Percentiles rank a stretch among this genome's conserved stretches.
These are phyloP conservation scores for Aspergillus persii DNA, from an alignment of 2,329 filamentous ascomycete species.

Conservation along the genomic window DNA sequence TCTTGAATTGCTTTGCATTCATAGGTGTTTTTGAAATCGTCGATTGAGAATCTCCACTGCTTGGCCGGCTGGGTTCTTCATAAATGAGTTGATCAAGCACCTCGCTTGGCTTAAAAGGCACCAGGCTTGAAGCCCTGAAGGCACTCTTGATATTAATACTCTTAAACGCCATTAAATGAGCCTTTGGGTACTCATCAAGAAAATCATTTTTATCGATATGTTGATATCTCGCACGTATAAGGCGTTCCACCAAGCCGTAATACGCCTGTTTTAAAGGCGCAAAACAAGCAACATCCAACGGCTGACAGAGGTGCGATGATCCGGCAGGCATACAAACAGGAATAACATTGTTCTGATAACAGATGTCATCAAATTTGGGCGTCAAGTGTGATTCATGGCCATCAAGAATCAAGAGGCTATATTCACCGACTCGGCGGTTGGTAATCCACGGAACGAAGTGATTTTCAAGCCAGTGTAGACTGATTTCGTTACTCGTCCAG, in stretches of 20 bases:
- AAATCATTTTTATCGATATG: slow-evolving; percentile 20
- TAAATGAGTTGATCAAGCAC: slow-evolving; percentile 19
- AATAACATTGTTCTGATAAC: slow-evolving; percentile 38
- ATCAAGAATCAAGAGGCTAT: slow-evolving; percentile 40
- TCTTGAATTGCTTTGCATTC: no score
- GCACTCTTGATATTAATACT: slow-evolving; percentile 1
- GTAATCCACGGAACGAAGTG: slow-evolving; percentile 33
- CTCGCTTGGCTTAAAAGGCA: slow-evolving; percentile 30
- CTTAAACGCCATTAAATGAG: background rate
- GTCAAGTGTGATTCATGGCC: slow-evolving; percentile 36
- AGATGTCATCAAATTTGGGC: slow-evolving; percentile 36
- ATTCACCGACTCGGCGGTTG: slow-evolving; percentile 20
- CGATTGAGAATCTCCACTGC: background rate
- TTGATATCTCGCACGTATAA: slow-evolving; percentile 30
- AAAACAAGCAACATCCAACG: slow-evolving; percentile 41
- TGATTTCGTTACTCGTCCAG: slow-evolving; percentile 36
- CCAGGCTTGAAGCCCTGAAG: slow-evolving; percentile 20
- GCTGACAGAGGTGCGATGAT: slow-evolving; percentile 40
- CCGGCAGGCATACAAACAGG: slow-evolving; percentile 36
- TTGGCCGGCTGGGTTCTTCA: background rate
- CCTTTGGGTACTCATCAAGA: slow-evolving; percentile 4
- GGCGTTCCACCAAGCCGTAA: slow-evolving; percentile 14
- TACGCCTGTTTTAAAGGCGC: slow-evolving; percentile 36
- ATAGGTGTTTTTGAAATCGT: background rate
- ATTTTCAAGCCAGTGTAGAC: slow-evolving; percentile 35